A percentile compares a stretch with the other conserved stretches of the same genome.
These are phyloP conservation scores for Alternaria postmessia DNA, from an alignment of 2,329 filamentous ascomycete species.

Conservation along the genomic window DNA sequence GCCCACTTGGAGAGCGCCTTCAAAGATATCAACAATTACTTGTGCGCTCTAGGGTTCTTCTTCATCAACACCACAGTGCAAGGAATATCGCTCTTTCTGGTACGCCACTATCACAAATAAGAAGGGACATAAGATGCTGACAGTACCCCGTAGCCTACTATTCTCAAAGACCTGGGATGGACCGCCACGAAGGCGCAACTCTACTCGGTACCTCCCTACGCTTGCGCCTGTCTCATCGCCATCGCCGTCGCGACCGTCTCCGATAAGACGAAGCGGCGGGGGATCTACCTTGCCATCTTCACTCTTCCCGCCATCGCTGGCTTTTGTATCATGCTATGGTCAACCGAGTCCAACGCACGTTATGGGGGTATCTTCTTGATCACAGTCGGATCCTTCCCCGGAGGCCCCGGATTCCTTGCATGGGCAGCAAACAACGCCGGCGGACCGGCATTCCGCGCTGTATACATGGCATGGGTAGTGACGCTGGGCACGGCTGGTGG, in stretches of 20 bases:
- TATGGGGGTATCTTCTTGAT: slow-evolving; percentile 65
- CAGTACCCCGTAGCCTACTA: slow-evolving; percentile 41
- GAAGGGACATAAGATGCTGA: not conserved
- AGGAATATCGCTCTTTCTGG: slow-evolving; percentile 51
- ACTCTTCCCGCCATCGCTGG: slow-evolving; percentile 57
- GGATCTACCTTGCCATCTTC: slow-evolving; percentile 48
- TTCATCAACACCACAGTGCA: slow-evolving; percentile 67
- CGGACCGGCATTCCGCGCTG: slow-evolving; percentile 64
- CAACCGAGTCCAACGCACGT: slow-evolving; percentile 63
- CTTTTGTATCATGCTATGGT: slow-evolving; percentile 63
- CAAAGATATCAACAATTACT: slow-evolving; percentile 66
- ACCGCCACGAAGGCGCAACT: slow-evolving; percentile 49
- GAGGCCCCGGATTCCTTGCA: slow-evolving; percentile 65
- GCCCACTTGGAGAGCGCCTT: slow-evolving; percentile 61
- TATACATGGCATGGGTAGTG: slow-evolving; percentile 66
- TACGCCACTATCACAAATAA: slow-evolving; percentile 19
- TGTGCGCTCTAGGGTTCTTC: slow-evolving; percentile 67
- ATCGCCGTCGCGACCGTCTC: slow-evolving; percentile 46
- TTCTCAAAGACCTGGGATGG: slow-evolving; percentile 49
- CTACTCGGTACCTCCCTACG: slow-evolving; percentile 51
- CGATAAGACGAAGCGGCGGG: slow-evolving; percentile 50
- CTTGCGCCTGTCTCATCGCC: slow-evolving; percentile 45
- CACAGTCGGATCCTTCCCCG: slow-evolving; percentile 65
- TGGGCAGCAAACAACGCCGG: slow-evolving; percentile 68
- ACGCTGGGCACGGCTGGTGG: slow-evolving; percentile 72